A percentile compares a stretch with the other conserved stretches of the same genome.
These are phyloP conservation scores for Rhodocollybia butyracea DNA, from an alignment of 768 basidiomycete genomes.

Conservation along the genomic window DNA sequence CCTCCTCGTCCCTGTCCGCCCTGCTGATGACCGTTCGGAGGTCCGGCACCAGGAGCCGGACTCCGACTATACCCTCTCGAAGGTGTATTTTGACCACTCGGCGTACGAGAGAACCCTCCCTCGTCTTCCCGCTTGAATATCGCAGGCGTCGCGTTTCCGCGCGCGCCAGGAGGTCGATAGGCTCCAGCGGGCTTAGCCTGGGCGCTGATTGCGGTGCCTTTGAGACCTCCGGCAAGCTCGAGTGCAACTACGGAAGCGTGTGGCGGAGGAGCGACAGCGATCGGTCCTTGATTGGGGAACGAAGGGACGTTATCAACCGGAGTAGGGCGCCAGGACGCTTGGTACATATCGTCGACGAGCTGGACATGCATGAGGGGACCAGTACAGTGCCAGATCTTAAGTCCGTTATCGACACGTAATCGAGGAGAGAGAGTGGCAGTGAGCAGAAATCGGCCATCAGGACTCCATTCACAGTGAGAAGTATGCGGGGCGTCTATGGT, in stretches of 20 bases:
- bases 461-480: constrained; percentile 92
- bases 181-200: constrained; percentile 65
- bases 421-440: constrained; percentile 96
- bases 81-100: constrained; percentile 58
- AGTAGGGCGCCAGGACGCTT: constrained; percentile 78
- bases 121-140: constrained; percentile 94
- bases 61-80: constrained; percentile 58
- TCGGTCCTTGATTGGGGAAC: constrained; percentile 49
- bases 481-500: constrained; percentile 92
- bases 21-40: constrained; percentile 24
- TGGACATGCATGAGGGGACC: constrained; percentile 88
- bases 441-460: constrained; percentile 88
- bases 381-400: constrained; percentile 93
- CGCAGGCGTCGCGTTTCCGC: constrained; percentile 83
- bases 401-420: constrained; percentile 93
- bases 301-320: constrained; percentile 61
- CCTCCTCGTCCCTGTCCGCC: constrained; percentile 38
- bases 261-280: constrained; percentile 70
- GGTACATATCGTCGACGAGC: constrained; percentile 84
- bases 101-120: constrained; percentile 59
- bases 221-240: constrained; percentile 44
- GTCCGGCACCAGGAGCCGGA: constrained; percentile 46
- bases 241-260: constrained; percentile 45
- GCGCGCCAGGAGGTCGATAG: constrained; percentile 90
- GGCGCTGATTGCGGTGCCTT: constrained; percentile 26